phyloP scores from a whole-genome alignment of 2,329 filamentous ascomycete genomes.

The Gyromitra esculenta region DNA sequence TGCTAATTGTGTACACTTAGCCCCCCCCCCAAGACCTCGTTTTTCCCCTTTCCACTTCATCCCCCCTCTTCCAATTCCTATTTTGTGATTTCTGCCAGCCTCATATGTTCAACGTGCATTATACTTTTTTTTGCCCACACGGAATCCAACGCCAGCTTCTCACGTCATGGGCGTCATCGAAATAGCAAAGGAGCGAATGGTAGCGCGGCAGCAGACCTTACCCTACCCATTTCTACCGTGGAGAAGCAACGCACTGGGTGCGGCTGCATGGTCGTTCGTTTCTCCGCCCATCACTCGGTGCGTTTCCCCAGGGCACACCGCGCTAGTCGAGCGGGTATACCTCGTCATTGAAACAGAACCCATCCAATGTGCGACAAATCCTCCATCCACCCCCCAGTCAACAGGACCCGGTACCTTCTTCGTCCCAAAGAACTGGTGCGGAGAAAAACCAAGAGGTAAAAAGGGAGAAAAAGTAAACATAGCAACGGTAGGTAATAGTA shows the following conservation, averaged over 20 bases:
- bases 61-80: not conserved
- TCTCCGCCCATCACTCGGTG: conserved; percentile 50
- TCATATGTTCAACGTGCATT: conserved; percentile 48
- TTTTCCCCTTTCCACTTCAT: not conserved
- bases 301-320: conserved; percentile 23
- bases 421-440: conserved; percentile 7
- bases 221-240: conserved; percentile 48
- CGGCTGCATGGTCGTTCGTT: conserved; percentile 40
- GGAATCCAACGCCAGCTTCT: conserved; percentile 43
- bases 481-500: conserved; percentile 10
- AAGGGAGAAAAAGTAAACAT: not conserved
- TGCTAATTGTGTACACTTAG: conserved; percentile 42
- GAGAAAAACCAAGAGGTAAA: not conserved
- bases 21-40: conserved; percentile 17
- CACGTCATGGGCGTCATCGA: conserved; percentile 45
- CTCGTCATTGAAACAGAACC: conserved; percentile 29
- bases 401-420: conserved; percentile 15
- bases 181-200: conserved; percentile 43
- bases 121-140: conserved; percentile 22
- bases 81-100: conserved; percentile 48
- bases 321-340: conserved; percentile 30
- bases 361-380: conserved; percentile 22
- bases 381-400: not conserved
- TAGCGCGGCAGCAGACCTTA: conserved; percentile 33
- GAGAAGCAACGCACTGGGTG: conserved; percentile 31